Percentiles rank a stretch among this genome's conserved stretches.
Conservation (phyloP, 129 eudicot genomes). For the Pseudognaphalium luteoalbum region DNA sequence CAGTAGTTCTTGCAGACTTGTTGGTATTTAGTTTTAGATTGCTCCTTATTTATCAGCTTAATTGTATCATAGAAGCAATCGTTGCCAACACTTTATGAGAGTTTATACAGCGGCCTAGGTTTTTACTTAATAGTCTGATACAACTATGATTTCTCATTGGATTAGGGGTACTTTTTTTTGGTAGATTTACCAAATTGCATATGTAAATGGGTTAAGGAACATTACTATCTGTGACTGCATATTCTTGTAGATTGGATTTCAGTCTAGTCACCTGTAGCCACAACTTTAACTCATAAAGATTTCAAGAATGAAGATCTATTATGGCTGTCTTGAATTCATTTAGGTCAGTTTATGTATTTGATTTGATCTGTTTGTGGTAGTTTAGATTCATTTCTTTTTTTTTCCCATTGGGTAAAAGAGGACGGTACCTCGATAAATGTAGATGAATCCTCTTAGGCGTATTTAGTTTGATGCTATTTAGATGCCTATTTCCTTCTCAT, state of each 20-base stretch:
- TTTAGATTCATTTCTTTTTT: no score
- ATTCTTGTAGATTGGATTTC: background rate
- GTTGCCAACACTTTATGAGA: background rate
- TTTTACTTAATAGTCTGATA: no score
- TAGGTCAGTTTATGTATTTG: no score
- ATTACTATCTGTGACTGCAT: background rate
- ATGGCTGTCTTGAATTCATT: no score
- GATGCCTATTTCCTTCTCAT: background rate
- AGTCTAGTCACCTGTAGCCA: no score
- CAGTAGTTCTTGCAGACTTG: background rate
- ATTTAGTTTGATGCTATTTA: background rate
- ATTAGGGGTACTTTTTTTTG: background rate
- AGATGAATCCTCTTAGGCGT: no score
- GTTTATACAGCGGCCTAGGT: background rate
- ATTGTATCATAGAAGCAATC: background rate
- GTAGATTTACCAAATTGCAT: background rate
- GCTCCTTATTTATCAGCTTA: background rate
- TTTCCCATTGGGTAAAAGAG: no score
- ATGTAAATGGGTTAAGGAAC: no score
- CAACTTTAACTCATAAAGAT: no score
- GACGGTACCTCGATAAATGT: no score
- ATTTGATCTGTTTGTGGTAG: no score
- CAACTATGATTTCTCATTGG: background rate
- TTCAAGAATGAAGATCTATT: no score
- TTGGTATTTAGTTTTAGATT: background rate